Evolutionary conservation across 169 alveolate species (phyloP).

Genomic region (Cryptosporidium viatorum): DNA sequence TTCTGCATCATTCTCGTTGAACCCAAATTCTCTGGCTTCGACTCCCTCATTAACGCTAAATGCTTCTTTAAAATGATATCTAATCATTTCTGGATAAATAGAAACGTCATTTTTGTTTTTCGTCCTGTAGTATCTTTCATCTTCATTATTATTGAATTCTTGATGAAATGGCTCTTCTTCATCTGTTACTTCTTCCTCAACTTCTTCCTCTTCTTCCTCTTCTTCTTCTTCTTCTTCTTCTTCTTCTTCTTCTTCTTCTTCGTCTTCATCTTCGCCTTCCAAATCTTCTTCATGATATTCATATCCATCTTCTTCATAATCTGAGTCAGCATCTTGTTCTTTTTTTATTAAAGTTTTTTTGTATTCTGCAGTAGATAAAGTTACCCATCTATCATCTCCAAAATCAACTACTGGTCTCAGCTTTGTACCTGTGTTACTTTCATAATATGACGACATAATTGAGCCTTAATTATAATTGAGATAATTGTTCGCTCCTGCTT

Average conservation of each 20-base stretch:
- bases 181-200: not conserved
- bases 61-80: conserved; percentile 69
- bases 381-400: conserved; percentile 73
- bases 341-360: conserved; percentile 26
- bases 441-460: conserved; percentile 62
- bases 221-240: conserved; percentile 40
- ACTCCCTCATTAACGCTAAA: conserved; percentile 55
- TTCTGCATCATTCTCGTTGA: conserved; percentile 45
- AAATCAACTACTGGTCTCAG: conserved; percentile 71
- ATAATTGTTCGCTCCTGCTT: not conserved
- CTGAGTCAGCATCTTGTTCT: conserved; percentile 15
- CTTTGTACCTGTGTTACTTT: conserved; percentile 54
- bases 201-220: conserved; percentile 4
- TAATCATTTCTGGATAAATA: conserved; percentile 63
- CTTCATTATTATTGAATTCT: not conserved
- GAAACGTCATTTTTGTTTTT: conserved; percentile 26
- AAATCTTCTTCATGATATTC: conserved; percentile 50
- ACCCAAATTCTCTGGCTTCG: conserved; percentile 64
- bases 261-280: not conserved
- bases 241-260: conserved; percentile 4
- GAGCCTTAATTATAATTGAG: not conserved
- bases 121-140: not conserved
- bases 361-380: conserved; percentile 74
- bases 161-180: conserved; percentile 17
- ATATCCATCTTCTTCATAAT: conserved; percentile 7